phyloP scores from a whole-genome alignment of 2,329 filamentous ascomycete genomes.

The Pseudocercospora vitis region DNA sequence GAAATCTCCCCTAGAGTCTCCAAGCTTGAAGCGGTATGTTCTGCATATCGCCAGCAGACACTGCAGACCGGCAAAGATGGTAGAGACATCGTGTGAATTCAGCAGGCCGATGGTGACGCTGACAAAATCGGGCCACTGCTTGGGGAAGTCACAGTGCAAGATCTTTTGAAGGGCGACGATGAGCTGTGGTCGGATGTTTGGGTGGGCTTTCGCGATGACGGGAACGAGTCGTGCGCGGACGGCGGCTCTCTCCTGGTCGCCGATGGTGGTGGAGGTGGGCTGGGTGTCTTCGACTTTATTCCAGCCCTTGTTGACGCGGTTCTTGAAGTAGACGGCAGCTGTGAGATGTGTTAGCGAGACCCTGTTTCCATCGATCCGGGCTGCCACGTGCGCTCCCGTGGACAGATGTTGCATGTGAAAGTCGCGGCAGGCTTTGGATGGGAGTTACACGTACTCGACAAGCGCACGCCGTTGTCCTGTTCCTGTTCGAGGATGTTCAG shows the following conservation, averaged over 20 bases:
- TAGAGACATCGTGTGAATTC: slow-evolving; percentile 78
- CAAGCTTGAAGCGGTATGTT: slow-evolving; percentile 90
- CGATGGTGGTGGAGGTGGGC: slow-evolving; percentile 59
- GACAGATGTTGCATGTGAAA: slow-evolving; percentile 10
- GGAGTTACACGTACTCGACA: slow-evolving; percentile 68
- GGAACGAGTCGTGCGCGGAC: slow-evolving; percentile 88
- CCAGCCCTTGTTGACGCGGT: slow-evolving; percentile 93
- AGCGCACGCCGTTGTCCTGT: slow-evolving; percentile 77
- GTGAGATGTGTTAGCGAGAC: slow-evolving; percentile 23
- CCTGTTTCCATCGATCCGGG: slow-evolving; percentile 1
- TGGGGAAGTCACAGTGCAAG: slow-evolving; percentile 90
- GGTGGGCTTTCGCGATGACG: slow-evolving; percentile 70
- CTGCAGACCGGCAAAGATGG: slow-evolving; percentile 89
- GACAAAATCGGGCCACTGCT: slow-evolving; percentile 91
- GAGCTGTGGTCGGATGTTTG: slow-evolving; percentile 85
- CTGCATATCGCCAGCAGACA: slow-evolving; percentile 93
- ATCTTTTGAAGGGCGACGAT: slow-evolving; percentile 95
- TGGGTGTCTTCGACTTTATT: slow-evolving; percentile 71
- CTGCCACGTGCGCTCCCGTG: slow-evolving; percentile 6
- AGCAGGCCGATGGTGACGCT: slow-evolving; percentile 88
- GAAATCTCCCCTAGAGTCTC: slow-evolving; percentile 79
- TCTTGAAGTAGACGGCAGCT: slow-evolving; percentile 98
- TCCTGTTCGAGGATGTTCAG: slow-evolving; percentile 88
- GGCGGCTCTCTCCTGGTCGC: slow-evolving; percentile 83
- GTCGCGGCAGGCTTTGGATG: slow-evolving; percentile 21